Conservation (phyloP, 1,284 basidiomycete species). For the Heterobasidion occidentale region DNA sequence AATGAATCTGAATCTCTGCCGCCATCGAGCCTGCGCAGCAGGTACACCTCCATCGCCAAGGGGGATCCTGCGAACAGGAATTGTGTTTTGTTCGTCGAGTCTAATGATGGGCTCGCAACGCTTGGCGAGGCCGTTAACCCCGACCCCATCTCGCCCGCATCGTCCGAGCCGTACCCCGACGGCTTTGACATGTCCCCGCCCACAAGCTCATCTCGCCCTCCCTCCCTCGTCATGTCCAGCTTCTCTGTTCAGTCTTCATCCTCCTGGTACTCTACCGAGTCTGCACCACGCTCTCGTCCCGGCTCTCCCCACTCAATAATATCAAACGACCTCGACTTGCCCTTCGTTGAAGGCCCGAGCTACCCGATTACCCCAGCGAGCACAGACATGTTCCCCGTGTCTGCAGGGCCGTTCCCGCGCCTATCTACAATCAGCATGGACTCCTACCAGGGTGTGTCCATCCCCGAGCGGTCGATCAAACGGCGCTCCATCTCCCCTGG, state of each 20-base stretch:
- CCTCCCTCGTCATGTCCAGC: constrained; percentile 11
- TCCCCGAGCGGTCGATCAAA: neutral
- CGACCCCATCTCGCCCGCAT: constrained; percentile 2
- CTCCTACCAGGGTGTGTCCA: neutral
- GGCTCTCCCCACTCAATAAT: constrained; percentile 4
- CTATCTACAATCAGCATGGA: neutral
- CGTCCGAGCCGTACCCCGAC: neutral
- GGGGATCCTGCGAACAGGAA: constrained; percentile 15
- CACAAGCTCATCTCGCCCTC: constrained; percentile 13
- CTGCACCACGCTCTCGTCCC: constrained; percentile 9
- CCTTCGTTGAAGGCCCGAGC: neutral
- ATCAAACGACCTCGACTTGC: constrained; percentile 10
- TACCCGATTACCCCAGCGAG: neutral
- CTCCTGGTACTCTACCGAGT: constrained; percentile 19
- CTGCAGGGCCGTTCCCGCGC: neutral
- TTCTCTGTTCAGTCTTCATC: constrained; percentile 16
- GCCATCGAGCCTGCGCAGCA: constrained; percentile 12
- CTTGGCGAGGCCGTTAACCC: neutral
- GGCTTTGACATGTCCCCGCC: constrained; percentile 4
- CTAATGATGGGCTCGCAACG: neutral
- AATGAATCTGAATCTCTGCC: constrained; percentile 3
- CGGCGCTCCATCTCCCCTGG: neutral
- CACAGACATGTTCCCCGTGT: neutral
- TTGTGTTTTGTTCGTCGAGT: constrained; percentile 13
- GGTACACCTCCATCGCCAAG: constrained; percentile 12